Conservation (phyloP, 257 asterid genomes). For the Fraxinus americana region DNA sequence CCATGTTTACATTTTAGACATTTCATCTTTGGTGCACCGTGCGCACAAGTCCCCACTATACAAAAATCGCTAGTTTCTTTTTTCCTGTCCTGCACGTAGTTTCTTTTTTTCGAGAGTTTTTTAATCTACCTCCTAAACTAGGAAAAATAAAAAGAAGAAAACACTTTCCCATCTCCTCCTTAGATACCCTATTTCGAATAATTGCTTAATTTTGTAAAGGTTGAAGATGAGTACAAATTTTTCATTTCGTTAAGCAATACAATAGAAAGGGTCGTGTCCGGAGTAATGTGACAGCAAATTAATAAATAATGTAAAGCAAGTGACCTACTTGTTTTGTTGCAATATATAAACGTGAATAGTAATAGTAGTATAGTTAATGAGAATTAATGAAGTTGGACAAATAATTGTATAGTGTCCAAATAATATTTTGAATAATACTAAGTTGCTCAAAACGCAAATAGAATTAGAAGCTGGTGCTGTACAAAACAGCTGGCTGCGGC, state of each 20-base stretch:
- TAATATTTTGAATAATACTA: background rate
- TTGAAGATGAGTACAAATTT: too few relatives aligned
- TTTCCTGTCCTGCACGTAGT: background rate
- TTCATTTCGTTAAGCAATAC: too few relatives aligned
- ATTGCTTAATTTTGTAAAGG: too few relatives aligned
- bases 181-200: too few relatives aligned
- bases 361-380: background rate
- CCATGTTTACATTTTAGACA: background rate
- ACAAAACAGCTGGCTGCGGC: slow-evolving; percentile 43
- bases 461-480: slow-evolving; percentile 29
- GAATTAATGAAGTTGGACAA: background rate
- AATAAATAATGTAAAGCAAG: background rate
- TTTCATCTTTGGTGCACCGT: background rate
- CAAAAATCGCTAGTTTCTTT: background rate
- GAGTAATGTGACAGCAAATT: background rate
- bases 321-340: background rate
- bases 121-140: too few relatives aligned
- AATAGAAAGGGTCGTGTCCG: background rate
- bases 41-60: background rate
- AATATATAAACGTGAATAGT: background rate
- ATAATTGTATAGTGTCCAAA: background rate
- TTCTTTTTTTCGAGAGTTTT: background rate
- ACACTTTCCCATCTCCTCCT: too few relatives aligned
- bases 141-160: too few relatives aligned
- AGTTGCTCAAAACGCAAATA: slow-evolving; percentile 27